These are phyloP conservation scores for Aureobasidium sp. DNA, from an alignment of 2,329 filamentous ascomycete species.

Conservation along the genomic window DNA sequence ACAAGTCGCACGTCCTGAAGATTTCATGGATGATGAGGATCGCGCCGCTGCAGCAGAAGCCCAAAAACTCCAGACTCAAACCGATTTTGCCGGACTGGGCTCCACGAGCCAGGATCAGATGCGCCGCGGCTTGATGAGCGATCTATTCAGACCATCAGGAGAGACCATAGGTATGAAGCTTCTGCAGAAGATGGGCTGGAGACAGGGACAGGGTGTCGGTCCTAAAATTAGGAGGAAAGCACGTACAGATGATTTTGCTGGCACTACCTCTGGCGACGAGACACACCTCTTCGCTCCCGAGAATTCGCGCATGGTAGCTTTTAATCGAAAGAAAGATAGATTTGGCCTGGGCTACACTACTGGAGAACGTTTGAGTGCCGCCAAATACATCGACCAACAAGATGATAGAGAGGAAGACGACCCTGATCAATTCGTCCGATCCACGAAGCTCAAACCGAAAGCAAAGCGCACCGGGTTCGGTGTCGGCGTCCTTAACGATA, in stretches of 20 bases:
- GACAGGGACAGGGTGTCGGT: slow-evolving; percentile 85
- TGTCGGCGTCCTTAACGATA: slow-evolving; percentile 84
- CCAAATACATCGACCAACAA: slow-evolving; percentile 7
- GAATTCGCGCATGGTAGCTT: slow-evolving; percentile 62
- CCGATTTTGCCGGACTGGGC: slow-evolving; percentile 70
- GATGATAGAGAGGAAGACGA: slow-evolving; percentile 29
- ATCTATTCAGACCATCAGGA: slow-evolving; percentile 63
- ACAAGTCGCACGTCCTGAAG: slow-evolving; percentile 67
- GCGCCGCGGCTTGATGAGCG: slow-evolving; percentile 54
- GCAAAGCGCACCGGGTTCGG: slow-evolving; percentile 69
- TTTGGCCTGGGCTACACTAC: slow-evolving; percentile 64
- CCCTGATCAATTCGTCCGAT: slow-evolving; percentile 28
- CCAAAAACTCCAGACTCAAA: slow-evolving; percentile 63
- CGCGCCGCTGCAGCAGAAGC: slow-evolving; percentile 77
- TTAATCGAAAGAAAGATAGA: slow-evolving; percentile 58
- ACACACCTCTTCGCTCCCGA: slow-evolving; percentile 78
- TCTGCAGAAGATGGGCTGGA: slow-evolving; percentile 91
- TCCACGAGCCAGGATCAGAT: slow-evolving; percentile 51
- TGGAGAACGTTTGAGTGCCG: slow-evolving; percentile 44
- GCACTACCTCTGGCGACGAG: slow-evolving; percentile 30
- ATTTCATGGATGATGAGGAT: slow-evolving; percentile 98
- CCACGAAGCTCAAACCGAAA: slow-evolving; percentile 33
- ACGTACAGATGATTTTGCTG: slow-evolving; percentile 33
- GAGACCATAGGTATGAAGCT: slow-evolving; percentile 84
- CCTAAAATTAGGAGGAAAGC: slow-evolving; percentile 74